Percentiles rank a stretch among this genome's conserved stretches.
Evolutionary conservation across 768 basidiomycete species (phyloP).

Genomic region (Cystobasidium ongulense): DNA sequence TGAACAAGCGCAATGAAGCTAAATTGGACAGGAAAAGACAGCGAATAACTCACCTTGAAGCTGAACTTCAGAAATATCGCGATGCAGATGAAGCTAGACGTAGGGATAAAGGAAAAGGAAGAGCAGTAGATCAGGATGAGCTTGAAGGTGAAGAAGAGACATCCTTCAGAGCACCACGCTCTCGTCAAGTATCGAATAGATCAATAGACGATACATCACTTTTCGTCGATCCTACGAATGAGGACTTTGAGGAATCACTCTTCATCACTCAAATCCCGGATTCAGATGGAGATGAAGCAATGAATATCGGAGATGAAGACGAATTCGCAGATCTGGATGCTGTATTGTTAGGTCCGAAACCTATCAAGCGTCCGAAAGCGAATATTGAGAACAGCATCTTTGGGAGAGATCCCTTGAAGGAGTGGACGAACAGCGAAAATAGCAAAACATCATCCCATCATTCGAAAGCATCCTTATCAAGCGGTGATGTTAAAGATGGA

Average conservation of each 20-base stretch:
- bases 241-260: conserved; percentile 4
- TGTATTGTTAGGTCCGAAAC: neutral
- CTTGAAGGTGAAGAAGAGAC: neutral
- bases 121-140: neutral
- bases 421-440: neutral
- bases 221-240: neutral
- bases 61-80: neutral
- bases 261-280: neutral
- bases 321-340: neutral
- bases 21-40: neutral
- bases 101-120: neutral
- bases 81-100: neutral
- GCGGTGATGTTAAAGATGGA: neutral
- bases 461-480: neutral
- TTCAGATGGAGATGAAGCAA: neutral
- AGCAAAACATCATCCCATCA: neutral
- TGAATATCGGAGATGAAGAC: neutral
- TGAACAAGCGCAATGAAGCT: neutral
- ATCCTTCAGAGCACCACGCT: neutral
- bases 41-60: neutral
- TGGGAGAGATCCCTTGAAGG: neutral
- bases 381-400: neutral
- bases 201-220: neutral
- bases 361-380: neutral
- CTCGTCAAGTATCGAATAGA: neutral